These are phyloP conservation scores for Agaricus sinodeliciosus DNA, from an alignment of 768 basidiomycete species.

Conservation along the genomic window DNA sequence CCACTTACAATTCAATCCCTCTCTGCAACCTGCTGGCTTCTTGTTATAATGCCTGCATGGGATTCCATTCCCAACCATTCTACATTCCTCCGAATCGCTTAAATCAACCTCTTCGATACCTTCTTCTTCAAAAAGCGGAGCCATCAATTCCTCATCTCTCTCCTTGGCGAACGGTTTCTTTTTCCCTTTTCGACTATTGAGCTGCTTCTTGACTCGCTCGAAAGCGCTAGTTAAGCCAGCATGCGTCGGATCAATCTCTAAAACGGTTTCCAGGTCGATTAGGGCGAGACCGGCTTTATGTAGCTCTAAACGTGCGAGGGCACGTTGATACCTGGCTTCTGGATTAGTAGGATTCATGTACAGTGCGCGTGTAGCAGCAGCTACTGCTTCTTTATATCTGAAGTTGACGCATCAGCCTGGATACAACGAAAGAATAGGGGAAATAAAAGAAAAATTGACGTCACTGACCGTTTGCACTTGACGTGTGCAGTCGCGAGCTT, in stretches of 20 bases:
- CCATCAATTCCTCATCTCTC: conserved; percentile 14
- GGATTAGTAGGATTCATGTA: conserved; percentile 27
- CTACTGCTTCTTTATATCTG: conserved; percentile 34
- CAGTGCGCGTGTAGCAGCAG: conserved; percentile 29
- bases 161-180: conserved; percentile 3
- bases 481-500: conserved; percentile 29
- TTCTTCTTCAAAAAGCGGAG: conserved; percentile 21
- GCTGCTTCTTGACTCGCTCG: conserved; percentile 14
- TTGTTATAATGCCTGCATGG: conserved; percentile 52
- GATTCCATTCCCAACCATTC: conserved; percentile 36
- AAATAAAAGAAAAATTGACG: too few species aligned
- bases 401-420: too few species aligned
- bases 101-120: conserved; percentile 25
- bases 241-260: conserved; percentile 18
- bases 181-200: conserved; percentile 10
- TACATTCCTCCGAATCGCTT: conserved; percentile 49
- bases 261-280: conserved; percentile 23
- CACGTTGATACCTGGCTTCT: conserved; percentile 36
- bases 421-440: too few species aligned
- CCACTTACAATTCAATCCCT: conserved; percentile 33
- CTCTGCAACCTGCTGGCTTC: conserved; percentile 27
- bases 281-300: conserved; percentile 19
- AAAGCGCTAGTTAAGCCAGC: conserved; percentile 9
- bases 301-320: conserved; percentile 31
- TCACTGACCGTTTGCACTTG: conserved; percentile 26